A percentile compares a stretch with the other conserved stretches of the same genome.
These are phyloP conservation scores for Vitis hybrid DNA, from an alignment of 177 flowering plant genomes.

Conservation along the genomic window DNA sequence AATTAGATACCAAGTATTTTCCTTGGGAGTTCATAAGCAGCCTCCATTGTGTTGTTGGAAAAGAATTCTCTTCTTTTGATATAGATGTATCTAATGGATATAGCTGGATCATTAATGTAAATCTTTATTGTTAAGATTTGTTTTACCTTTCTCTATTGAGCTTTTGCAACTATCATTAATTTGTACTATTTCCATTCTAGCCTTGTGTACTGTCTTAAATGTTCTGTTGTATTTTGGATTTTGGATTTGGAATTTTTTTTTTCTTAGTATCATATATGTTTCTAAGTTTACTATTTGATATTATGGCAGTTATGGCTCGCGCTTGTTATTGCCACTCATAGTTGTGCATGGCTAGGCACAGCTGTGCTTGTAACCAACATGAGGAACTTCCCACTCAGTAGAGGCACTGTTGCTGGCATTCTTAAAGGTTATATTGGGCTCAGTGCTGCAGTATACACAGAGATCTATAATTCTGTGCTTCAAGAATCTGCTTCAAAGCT, in stretches of 20 bases:
- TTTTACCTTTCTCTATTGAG: too few relatives aligned
- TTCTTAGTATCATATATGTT: neutral
- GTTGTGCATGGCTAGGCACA: constrained; percentile 39
- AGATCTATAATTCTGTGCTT: constrained; percentile 28
- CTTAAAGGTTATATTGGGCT: constrained; percentile 45
- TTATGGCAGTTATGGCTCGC: constrained; percentile 34
- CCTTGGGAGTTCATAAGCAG: too few relatives aligned
- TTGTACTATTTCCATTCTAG: neutral
- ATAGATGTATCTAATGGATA: too few relatives aligned
- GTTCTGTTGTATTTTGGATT: neutral
- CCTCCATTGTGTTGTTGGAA: too few relatives aligned
- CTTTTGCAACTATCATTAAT: too few relatives aligned
- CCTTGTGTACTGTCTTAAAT: neutral
- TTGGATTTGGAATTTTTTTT: neutral
- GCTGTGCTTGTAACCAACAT: constrained; percentile 45
- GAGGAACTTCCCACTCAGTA: constrained; percentile 48
- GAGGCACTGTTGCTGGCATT: constrained; percentile 45
- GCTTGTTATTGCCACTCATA: constrained; percentile 35
- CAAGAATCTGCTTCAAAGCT: constrained; percentile 25
- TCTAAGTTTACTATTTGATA: neutral
- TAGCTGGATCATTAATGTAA: too few relatives aligned
- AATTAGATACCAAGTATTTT: too few relatives aligned
- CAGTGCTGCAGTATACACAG: constrained; percentile 36
- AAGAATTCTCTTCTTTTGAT: too few relatives aligned
- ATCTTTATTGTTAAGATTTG: too few relatives aligned